Conservation (phyloP, 139 green algal species). For the Coccomyxa sp. region DNA sequence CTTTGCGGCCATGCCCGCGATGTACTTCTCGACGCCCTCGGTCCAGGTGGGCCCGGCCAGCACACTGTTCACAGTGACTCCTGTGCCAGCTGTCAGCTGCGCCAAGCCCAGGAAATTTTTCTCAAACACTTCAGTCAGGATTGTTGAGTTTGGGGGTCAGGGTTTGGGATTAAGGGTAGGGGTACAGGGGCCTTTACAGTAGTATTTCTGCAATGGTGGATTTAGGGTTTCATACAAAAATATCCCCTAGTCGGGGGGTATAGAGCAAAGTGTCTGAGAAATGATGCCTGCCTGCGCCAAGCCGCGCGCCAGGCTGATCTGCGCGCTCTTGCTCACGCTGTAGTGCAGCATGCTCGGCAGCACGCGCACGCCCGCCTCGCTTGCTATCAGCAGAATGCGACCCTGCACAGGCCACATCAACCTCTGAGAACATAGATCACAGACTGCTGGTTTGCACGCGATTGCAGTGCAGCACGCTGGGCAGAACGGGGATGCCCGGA, state of each 20-base stretch:
- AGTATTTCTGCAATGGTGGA: too few relatives aligned
- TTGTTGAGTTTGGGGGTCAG: too few relatives aligned
- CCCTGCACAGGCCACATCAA: too few relatives aligned
- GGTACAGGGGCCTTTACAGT: too few relatives aligned
- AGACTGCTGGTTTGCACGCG: background rate
- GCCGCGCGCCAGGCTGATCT: conserved; percentile 5
- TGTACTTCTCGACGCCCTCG: conserved; percentile 11
- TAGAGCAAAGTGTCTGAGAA: too few relatives aligned
- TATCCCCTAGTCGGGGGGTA: too few relatives aligned
- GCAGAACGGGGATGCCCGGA: background rate
- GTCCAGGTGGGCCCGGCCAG: conserved; percentile 15
- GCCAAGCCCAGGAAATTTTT: background rate
- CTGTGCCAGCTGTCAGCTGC: conserved; percentile 5
- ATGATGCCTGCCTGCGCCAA: too few relatives aligned
- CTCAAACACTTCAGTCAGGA: too few relatives aligned
- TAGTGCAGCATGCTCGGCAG: conserved; percentile 16
- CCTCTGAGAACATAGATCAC: background rate
- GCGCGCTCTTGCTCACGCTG: conserved; percentile 12
- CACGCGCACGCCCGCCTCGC: conserved; percentile 16
- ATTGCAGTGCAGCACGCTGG: too few relatives aligned
- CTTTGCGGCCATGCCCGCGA: conserved; percentile 9
- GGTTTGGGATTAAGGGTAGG: too few relatives aligned
- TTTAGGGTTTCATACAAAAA: too few relatives aligned
- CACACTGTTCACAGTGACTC: conserved; percentile 13
- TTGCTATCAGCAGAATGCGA: conserved; percentile 10